Conservation (phyloP, 768 basidiomycete genomes). For the Tulasnella sp. region DNA sequence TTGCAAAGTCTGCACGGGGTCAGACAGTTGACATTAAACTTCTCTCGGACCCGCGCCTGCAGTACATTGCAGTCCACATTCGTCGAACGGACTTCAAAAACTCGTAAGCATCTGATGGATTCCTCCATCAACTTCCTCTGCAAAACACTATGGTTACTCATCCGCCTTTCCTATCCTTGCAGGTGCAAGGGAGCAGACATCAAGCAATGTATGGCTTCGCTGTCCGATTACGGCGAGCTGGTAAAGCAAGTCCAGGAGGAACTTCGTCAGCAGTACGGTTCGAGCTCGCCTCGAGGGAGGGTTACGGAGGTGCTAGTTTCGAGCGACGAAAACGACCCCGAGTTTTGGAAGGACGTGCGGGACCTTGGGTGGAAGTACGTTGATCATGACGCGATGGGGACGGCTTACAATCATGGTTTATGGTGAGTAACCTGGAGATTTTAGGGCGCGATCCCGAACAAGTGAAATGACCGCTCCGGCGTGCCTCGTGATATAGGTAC, state of each 20-base stretch:
- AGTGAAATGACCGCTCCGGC: background rate
- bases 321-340: slow-evolving; percentile 32
- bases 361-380: slow-evolving; percentile 28
- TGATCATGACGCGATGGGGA: slow-evolving; percentile 9
- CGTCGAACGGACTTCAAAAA: slow-evolving; percentile 22
- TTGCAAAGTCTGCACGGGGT: too few relatives aligned
- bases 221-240: background rate
- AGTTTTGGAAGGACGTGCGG: slow-evolving; percentile 26
- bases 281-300: background rate
- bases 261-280: background rate
- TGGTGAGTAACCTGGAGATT: slow-evolving; percentile 6
- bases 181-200: background rate
- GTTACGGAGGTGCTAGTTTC: slow-evolving; percentile 32
- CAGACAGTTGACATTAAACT: background rate
- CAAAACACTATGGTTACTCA: background rate
- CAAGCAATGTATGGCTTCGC: slow-evolving; percentile 12
- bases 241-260: slow-evolving; percentile 33
- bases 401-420: background rate
- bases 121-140: background rate
- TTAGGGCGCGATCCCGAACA: background rate
- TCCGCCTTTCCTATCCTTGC: background rate
- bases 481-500: background rate
- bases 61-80: slow-evolving; percentile 30
- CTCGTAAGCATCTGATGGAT: background rate
- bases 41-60: too few relatives aligned